A percentile compares a stretch with the other conserved stretches of the same genome.
Evolutionary conservation across 2,329 filamentous ascomycete species (phyloP).

Genomic region (Incumbomyces lentus): DNA sequence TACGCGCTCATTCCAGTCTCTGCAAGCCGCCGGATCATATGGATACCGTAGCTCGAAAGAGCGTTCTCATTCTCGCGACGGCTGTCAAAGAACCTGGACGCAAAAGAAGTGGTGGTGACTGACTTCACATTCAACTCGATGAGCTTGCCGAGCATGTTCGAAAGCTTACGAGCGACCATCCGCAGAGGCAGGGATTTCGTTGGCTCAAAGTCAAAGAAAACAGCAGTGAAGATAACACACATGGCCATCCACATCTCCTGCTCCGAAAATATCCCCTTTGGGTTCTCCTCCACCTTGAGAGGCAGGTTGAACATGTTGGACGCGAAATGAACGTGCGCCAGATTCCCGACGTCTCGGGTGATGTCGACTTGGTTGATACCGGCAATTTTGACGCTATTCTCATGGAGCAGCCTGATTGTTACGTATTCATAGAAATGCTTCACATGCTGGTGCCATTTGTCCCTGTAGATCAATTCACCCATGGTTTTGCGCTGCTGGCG

Average conservation of each 20-base stretch:
- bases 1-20: slow-evolving; percentile 52
- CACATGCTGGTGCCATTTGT: slow-evolving; percentile 52
- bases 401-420: slow-evolving; percentile 49
- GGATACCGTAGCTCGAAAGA: slow-evolving; percentile 53
- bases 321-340: slow-evolving; percentile 47
- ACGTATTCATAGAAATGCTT: slow-evolving; percentile 58
- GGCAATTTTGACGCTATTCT: slow-evolving; percentile 56
- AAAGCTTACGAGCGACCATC: slow-evolving; percentile 47
- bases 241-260: slow-evolving; percentile 51
- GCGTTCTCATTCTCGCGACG: slow-evolving; percentile 43
- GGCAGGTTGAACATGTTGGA: slow-evolving; percentile 46
- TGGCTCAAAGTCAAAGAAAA: slow-evolving; percentile 58
- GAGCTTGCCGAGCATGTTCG: slow-evolving; percentile 49
- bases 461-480: slow-evolving; percentile 49
- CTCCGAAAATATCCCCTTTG: slow-evolving; percentile 45
- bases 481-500: slow-evolving; percentile 44
- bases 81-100: slow-evolving; percentile 41
- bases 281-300: slow-evolving; percentile 42
- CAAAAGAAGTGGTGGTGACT: slow-evolving; percentile 44
- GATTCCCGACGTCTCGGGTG: slow-evolving; percentile 47
- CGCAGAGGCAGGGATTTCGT: slow-evolving; percentile 56
- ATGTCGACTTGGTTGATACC: slow-evolving; percentile 60
- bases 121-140: slow-evolving; percentile 58
- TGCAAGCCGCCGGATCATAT: slow-evolving; percentile 54
- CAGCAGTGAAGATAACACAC: slow-evolving; percentile 52